These are phyloP conservation scores for Hypericum perforatum DNA, from an alignment of 345 rosid species.

Conservation along the genomic window DNA sequence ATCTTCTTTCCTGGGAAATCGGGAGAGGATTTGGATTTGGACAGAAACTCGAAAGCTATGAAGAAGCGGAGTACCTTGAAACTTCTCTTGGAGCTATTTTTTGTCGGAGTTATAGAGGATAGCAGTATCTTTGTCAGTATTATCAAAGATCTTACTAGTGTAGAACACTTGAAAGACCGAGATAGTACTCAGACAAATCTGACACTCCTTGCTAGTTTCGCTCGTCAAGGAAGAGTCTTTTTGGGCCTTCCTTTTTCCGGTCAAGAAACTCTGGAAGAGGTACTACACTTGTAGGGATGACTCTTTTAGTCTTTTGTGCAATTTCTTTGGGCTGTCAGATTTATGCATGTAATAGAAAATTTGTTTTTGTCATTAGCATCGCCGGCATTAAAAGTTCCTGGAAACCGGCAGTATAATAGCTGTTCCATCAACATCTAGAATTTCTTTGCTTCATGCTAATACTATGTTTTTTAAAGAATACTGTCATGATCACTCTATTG, in stretches of 20 bases:
- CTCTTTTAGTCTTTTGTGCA: no score
- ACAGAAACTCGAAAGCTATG: constrained; percentile 82
- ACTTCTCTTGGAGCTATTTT: constrained; percentile 84
- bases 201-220: constrained; percentile 92
- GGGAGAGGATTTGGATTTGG: constrained; percentile 76
- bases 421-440: no score
- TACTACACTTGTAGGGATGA: constrained; percentile 11
- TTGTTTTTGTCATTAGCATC: neutral
- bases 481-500: no score
- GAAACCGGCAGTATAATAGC: no score
- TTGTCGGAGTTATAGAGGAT: constrained; percentile 90
- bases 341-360: neutral
- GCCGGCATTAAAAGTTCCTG: no score
- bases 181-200: constrained; percentile 87
- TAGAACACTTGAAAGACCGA: constrained; percentile 78
- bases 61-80: constrained; percentile 90
- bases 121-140: constrained; percentile 61
- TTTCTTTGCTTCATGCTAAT: neutral
- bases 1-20: constrained; percentile 92
- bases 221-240: constrained; percentile 93
- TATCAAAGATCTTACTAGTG: constrained; percentile 74
- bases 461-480: neutral
- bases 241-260: constrained; percentile 85
- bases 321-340: no score
- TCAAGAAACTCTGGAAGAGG: constrained; percentile 82